Conservation (phyloP, 352 stramenopile genomes). For the Peronosclerospora sorghi region DNA sequence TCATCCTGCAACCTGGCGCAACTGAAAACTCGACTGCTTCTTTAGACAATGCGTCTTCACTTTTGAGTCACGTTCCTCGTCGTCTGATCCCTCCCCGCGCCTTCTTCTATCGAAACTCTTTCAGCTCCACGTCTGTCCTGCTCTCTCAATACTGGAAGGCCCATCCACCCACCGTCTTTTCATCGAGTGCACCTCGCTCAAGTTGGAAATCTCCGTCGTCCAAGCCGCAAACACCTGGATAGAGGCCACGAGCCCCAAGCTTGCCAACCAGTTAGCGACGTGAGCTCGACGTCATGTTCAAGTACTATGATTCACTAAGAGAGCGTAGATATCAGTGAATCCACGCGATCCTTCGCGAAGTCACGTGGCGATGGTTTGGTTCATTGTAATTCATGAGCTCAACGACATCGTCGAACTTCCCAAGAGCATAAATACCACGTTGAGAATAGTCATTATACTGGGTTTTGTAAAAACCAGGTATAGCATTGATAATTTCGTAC, state of each 20-base stretch:
- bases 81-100: constrained; percentile 4
- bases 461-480: too few species aligned
- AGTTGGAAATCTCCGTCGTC: constrained; percentile 60
- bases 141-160: constrained; percentile 53
- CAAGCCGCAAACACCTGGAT: constrained; percentile 39
- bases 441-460: too few species aligned
- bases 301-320: constrained; percentile 30
- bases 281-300: constrained; percentile 17
- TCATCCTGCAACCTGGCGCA: constrained; percentile 9
- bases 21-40: constrained; percentile 13
- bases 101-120: constrained; percentile 29
- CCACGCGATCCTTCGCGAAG: constrained; percentile 32
- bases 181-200: constrained; percentile 24
- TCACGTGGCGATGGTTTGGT: constrained; percentile 50
- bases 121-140: constrained; percentile 51
- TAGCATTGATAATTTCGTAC: too few species aligned
- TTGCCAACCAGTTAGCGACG: constrained; percentile 54
- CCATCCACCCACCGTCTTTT: constrained; percentile 41
- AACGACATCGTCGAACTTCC: too few species aligned
- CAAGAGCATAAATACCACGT: too few species aligned
- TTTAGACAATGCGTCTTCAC: constrained; percentile 15
- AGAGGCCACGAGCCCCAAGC: constrained; percentile 63
- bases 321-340: constrained; percentile 16
- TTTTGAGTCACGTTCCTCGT: constrained; percentile 16
- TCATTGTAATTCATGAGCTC: too few species aligned